These are phyloP conservation scores for Trichoderma aggressivum DNA, from an alignment of 2,329 filamentous ascomycete genomes.

Conservation along the genomic window DNA sequence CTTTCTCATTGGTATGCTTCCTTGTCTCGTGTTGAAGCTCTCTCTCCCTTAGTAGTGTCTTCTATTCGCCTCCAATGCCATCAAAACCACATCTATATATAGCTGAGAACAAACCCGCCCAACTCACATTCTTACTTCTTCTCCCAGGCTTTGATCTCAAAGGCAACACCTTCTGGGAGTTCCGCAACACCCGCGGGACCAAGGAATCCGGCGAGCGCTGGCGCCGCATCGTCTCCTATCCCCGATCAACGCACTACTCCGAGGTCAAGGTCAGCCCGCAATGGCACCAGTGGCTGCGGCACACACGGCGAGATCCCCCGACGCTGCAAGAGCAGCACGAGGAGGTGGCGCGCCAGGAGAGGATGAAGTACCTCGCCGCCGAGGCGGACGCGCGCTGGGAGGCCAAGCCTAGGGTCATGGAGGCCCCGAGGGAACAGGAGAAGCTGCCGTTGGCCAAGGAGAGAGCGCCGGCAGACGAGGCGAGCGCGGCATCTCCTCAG, in stretches of 20 bases:
- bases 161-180: conserved; percentile 69
- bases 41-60: neutral
- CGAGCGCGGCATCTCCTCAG: neutral
- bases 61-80: neutral
- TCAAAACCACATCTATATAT: neutral
- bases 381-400: conserved; percentile 63
- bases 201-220: conserved; percentile 40
- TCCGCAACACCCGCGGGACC: conserved; percentile 48
- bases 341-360: conserved; percentile 51
- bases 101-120: neutral
- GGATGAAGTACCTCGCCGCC: conserved; percentile 55
- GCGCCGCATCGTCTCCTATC: conserved; percentile 62
- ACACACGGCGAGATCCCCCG: conserved; percentile 54
- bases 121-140: neutral
- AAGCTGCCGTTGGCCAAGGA: neutral
- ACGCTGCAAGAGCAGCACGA: conserved; percentile 53
- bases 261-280: conserved; percentile 56
- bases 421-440: conserved; percentile 30
- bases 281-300: conserved; percentile 68
- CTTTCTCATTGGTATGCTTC: conserved; percentile 55
- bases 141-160: conserved; percentile 60
- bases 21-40: neutral
- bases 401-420: conserved; percentile 52
- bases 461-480: neutral
- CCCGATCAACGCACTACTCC: conserved; percentile 50